Evolutionary conservation across 1,139 yeast species (phyloP), one percentile per base, ranked within the genome.

Genomic region (Suhomyces panamericanus): DNA sequence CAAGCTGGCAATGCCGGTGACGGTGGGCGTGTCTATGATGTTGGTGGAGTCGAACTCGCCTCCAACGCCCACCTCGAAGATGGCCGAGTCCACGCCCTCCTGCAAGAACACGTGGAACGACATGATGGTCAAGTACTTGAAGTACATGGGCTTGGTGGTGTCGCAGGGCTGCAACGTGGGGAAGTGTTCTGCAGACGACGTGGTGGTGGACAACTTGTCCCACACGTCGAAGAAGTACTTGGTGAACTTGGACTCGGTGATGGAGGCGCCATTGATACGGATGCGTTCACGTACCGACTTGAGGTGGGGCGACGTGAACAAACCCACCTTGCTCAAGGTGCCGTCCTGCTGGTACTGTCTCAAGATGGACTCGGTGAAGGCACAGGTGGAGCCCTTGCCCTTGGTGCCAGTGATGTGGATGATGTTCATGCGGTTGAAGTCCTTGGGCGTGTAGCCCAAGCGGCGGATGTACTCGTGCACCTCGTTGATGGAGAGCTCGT

Each of bases 311-410:
- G 97, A 89, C 1, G 98, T 91, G 63, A 87, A 95, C 28, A 93
- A 75, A 0, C 99, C 99, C 42, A 91, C 77, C 60, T 87, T 88
- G 38, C 66, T 60, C 46, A 81, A 64, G 20, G 29, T 8, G 10
- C 43, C 43, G 50, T 14, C 58, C 3, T 28, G 24, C 12, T 42
- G 44, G 58, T 87, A 89, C 58, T 88, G 90, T 13, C 68, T 62
- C 49, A 95, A 67, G 38, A 93, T 89, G 3, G 95, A 83, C 57
- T 88, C 89, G 3, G 91, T 81, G 62, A 95, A 95, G 0, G 99
- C 97, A 68, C 97, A 93, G 0, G 98, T 91, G 1, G 97, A 90
- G 1, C 99, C 99, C 67, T 95, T 95, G 11, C 99, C 99, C 64
- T 95, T 95, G 1, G 99, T 95, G 22, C 99, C 99, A 0, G 99